These are phyloP conservation scores for Quercus gilva DNA, from an alignment of 306 rosid genomes.

Conservation along the genomic window DNA sequence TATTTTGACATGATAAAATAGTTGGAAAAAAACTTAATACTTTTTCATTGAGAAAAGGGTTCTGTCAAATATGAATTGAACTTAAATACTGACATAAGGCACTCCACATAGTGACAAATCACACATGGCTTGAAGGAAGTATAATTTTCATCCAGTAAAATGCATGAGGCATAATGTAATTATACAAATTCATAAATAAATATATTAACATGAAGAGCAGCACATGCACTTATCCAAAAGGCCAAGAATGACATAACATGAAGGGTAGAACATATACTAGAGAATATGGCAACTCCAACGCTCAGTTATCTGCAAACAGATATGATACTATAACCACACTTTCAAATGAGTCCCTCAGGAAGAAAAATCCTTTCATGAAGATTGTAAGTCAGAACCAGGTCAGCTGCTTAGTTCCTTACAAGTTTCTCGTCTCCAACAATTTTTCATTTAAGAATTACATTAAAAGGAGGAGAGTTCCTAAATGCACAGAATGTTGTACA, in stretches of 20 bases:
- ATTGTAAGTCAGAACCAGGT: not conserved
- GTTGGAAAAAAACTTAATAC: not conserved
- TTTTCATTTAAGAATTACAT: too few species aligned
- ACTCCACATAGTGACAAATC: too few species aligned
- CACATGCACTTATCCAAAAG: not conserved
- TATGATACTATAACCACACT: not conserved
- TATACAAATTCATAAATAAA: not conserved
- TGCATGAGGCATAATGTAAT: not conserved
- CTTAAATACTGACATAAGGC: not conserved
- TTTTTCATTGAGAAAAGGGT: constrained; percentile 10
- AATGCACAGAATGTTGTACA: too few species aligned
- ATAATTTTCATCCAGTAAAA: not conserved
- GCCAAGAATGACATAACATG: not conserved
- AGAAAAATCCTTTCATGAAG: not conserved
- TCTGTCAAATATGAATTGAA: constrained; percentile 4
- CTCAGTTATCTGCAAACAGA: not conserved
- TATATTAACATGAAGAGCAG: not conserved
- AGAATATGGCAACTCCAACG: not conserved
- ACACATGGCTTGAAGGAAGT: not conserved
- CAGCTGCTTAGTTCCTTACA: constrained; percentile 4
- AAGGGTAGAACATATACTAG: not conserved
- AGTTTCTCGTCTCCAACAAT: not conserved
- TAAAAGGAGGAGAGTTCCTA: too few species aligned
- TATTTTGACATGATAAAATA: constrained; percentile 10
- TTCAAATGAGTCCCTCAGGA: not conserved